Evolutionary conservation across 2,329 filamentous ascomycete genomes (phyloP), one percentile per base, ranked within the genome.

Genomic region (Pestalotiopsis sp.): DNA sequence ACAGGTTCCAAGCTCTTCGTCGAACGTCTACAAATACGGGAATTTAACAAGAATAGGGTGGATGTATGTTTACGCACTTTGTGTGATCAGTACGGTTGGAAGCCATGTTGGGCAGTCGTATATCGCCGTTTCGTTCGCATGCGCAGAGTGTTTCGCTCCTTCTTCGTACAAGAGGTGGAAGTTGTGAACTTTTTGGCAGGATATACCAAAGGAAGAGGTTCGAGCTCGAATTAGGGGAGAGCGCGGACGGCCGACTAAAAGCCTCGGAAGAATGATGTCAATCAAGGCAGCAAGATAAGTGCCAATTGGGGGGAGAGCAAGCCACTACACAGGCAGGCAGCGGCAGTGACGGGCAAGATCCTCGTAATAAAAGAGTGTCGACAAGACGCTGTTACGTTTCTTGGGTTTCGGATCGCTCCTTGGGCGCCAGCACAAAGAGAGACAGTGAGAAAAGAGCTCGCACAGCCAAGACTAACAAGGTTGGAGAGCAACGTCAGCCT

Each of bases 31-130:
- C 41, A 11, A 36, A 36, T 36, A 36, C 31, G 2, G 31, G 31
- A 9, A 9, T n/a, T 9, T 3, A 11, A 59, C 57, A 36, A 36
- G 57, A 9, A 27, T n/a, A 6, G 57, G 57, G 25, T 20, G 57
- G 12, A 14, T 12, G 23, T 27, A 27, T 14, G 20, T 62, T 36
- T 60, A 77, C 77, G 70, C 67, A 79, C 77, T 74, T 79, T 31
- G 77, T 76, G 70, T 79, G 77, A 69, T 79, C 77, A 45, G 73
- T 78, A 68, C 77, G 77, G 60, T 74, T 74, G 12, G 77, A 74
- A 70, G 77, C 73, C 77, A 79, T 79, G 69, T 20, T 72, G 72
- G 68, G 66, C 67, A 63, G 67, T 66, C 56, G 64, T 63, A 69
- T 68, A 68, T 38, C 61, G 59, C 39, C 11, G 59, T n/a, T 41